These are phyloP conservation scores for Claviceps humidiphila DNA, from an alignment of 2,329 filamentous ascomycete species.

Conservation along the genomic window DNA sequence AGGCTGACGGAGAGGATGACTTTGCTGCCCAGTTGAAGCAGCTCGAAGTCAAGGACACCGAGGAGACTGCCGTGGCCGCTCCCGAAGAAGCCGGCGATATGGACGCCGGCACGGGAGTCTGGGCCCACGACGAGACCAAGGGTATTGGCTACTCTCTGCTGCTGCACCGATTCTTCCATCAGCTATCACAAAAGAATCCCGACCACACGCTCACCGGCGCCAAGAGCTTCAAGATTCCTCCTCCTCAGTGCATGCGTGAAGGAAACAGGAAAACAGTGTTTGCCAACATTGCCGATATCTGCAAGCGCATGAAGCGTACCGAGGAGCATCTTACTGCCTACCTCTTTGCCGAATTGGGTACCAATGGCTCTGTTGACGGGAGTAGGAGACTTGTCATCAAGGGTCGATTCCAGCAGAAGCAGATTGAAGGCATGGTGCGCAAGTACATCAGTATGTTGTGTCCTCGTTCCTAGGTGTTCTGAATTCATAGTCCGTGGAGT, in stretches of 20 bases:
- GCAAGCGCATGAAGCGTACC: slow-evolving; percentile 97
- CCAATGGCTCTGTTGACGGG: slow-evolving; percentile 88
- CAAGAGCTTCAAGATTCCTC: slow-evolving; percentile 98
- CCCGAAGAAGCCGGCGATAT: slow-evolving; percentile 57
- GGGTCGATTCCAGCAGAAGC: slow-evolving; percentile 98
- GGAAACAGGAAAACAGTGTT: slow-evolving; percentile 99
- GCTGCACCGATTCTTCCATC: slow-evolving; percentile 83
- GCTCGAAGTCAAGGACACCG: slow-evolving; percentile 54
- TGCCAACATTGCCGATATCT: slow-evolving; percentile 96
- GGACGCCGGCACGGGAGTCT: slow-evolving; percentile 80
- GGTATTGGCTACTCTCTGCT: slow-evolving; percentile 75
- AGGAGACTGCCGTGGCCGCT: slow-evolving; percentile 33
- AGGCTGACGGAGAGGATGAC: slow-evolving; percentile 49
- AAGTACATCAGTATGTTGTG: slow-evolving; percentile 72
- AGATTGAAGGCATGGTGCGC: slow-evolving; percentile 92
- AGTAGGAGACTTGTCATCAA: slow-evolving; percentile 92
- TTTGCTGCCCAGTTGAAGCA: slow-evolving; percentile 49
- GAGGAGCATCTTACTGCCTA: slow-evolving; percentile 97
- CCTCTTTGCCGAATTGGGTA: slow-evolving; percentile 95
- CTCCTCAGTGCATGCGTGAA: slow-evolving; percentile 96
- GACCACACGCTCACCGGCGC: slow-evolving; percentile 80
- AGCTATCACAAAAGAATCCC: slow-evolving; percentile 90
- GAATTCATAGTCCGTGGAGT: background rate
- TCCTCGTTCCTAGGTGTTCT: background rate
- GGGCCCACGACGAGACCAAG: slow-evolving; percentile 67